Percentiles rank a stretch among this genome's conserved stretches.
Conservation (phyloP, 257 asterid genomes). For the Solanum sitiens region DNA sequence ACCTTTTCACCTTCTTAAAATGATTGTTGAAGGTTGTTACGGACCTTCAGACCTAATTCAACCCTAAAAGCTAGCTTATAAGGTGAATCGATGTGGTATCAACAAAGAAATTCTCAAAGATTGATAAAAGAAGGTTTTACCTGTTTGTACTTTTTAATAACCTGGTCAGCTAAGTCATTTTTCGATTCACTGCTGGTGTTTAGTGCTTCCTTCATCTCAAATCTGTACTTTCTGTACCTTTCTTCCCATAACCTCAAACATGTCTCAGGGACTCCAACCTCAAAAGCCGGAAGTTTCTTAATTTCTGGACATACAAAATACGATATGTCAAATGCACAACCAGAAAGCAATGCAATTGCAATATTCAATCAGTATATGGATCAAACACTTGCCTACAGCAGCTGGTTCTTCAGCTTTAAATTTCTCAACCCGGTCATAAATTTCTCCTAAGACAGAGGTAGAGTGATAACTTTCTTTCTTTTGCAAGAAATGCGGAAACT, state of each 20-base stretch:
- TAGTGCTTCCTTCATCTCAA: slow-evolving; percentile 40
- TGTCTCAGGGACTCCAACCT: slow-evolving; percentile 8
- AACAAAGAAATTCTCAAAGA: not conserved
- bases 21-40: not conserved
- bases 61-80: not conserved
- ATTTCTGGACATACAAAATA: slow-evolving; percentile 22
- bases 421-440: slow-evolving; percentile 28
- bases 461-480: slow-evolving; percentile 34
- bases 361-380: not conserved
- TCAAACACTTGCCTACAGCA: slow-evolving; percentile 20
- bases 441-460: slow-evolving; percentile 50
- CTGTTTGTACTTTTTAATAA: slow-evolving; percentile 55
- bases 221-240: slow-evolving; percentile 30
- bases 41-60: not conserved
- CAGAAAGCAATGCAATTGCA: not conserved
- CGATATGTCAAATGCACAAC: not conserved
- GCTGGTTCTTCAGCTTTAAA: slow-evolving; percentile 13
- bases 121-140: slow-evolving; percentile 10
- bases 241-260: slow-evolving; percentile 27
- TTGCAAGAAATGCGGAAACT: slow-evolving; percentile 65
- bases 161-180: slow-evolving; percentile 35
- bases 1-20: not conserved
- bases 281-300: slow-evolving; percentile 41
- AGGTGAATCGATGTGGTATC: not conserved
- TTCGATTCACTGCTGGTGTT: slow-evolving; percentile 12